Evolutionary conservation across 2,329 filamentous ascomycete genomes (phyloP).

Genomic region (Fusarium napiforme): DNA sequence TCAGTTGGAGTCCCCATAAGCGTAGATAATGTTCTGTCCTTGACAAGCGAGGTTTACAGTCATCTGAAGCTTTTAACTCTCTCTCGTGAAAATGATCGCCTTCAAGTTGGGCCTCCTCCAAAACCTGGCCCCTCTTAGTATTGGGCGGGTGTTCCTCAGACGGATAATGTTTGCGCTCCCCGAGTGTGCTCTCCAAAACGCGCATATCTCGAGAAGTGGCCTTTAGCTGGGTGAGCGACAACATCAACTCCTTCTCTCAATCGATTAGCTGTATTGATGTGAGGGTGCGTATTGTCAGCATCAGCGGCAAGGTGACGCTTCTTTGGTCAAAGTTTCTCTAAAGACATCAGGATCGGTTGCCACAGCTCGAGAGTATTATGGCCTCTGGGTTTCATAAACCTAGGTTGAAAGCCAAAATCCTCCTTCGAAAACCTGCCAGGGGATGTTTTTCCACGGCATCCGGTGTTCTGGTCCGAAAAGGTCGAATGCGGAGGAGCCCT

Average conservation of each 20-base stretch:
- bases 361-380: background rate
- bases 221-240: background rate
- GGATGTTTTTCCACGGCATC: background rate
- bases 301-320: background rate
- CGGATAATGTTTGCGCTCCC: fast-evolving
- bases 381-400: fast-evolving
- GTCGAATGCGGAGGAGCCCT: background rate
- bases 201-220: background rate
- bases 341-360: fast-evolving
- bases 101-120: background rate
- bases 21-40: background rate
- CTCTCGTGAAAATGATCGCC: background rate
- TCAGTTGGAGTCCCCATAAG: background rate
- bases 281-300: background rate
- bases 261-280: background rate
- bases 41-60: background rate
- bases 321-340: background rate
- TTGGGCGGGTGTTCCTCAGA: background rate
- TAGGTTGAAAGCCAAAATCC: background rate
- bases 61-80: background rate
- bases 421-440: background rate
- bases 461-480: background rate
- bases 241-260: background rate
- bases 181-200: background rate
- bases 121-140: background rate